Evolutionary conservation across 2,329 filamentous ascomycete species (phyloP), one percentile per base, ranked within the genome.

Genomic region (Sclerotinia glacialis): DNA sequence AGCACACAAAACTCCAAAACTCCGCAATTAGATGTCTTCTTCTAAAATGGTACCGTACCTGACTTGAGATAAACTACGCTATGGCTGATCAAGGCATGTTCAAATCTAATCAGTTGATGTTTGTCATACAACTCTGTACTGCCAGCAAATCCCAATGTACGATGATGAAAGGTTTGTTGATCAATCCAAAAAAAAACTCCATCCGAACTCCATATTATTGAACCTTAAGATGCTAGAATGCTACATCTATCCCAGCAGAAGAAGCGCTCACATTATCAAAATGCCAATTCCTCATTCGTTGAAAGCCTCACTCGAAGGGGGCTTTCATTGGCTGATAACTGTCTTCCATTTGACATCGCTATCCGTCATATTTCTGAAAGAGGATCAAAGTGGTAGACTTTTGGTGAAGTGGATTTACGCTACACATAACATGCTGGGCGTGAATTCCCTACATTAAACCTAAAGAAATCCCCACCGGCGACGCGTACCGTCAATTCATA

Each of bases 21-120:
- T 52, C 40, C 42, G 58, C 23, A 55, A 34, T 47, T 46, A 16
- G 62, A 56, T 47, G 21, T 21, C 44, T 55, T 23, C 34, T 40
- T 62, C 31, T 18, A 42, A 40, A 28, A 49, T 26, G 37, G 60
- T 53, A 37, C 37, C 11, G 37, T 37, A 37, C 14, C 9, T 55
- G 26, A 40, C 11, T 46, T n/a, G 16, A n/a, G 28, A 47, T 18
- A 26, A 21, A 42, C 61, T 37, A 31, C 59, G 47, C 59, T 40
- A 44, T 53, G 34, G 12, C 23, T 44, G 59, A 26, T 50, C 49
- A 18, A 28, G 26, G 9, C 40, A 47, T 16, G 8, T 49, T 28
- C 31, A 47, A 46, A 63, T 40, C 62, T 55, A 58, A 56, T 55
- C 52, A 58, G 62, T 58, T 26, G 31, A n/a, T 28, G 62, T 58